These are phyloP conservation scores for Peronosclerospora sorghi DNA, from an alignment of 352 stramenopile genomes.

Conservation along the genomic window DNA sequence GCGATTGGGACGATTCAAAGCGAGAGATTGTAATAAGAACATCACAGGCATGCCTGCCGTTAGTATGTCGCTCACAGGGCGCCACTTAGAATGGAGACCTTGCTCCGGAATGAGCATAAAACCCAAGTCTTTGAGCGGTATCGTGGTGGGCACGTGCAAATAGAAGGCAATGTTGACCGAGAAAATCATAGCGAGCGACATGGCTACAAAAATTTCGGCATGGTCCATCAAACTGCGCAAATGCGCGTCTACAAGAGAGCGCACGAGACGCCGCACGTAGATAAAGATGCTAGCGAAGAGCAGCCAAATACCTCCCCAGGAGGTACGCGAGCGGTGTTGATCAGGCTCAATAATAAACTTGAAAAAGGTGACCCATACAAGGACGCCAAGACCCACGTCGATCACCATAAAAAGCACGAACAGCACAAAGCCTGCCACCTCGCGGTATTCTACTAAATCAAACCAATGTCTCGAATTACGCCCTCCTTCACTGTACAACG, in stretches of 20 bases:
- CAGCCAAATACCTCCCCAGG: slow-evolving; percentile 42
- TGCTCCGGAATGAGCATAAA: slow-evolving; percentile 70
- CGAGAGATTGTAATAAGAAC: slow-evolving; percentile 42
- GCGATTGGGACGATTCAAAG: slow-evolving; percentile 40
- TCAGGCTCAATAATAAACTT: slow-evolving; percentile 51
- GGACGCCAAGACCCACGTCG: slow-evolving; percentile 34
- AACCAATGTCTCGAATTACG: slow-evolving; percentile 17
- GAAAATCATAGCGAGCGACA: slow-evolving; percentile 56
- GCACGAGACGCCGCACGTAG: slow-evolving; percentile 35
- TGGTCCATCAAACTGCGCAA: slow-evolving; percentile 39
- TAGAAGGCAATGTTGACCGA: slow-evolving; percentile 66
- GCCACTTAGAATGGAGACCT: slow-evolving; percentile 39
- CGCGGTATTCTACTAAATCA: slow-evolving; percentile 26
- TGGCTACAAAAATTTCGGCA: slow-evolving; percentile 55
- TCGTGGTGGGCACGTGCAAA: slow-evolving; percentile 44
- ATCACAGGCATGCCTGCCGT: slow-evolving; percentile 46
- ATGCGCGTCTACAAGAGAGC: slow-evolving; percentile 26
- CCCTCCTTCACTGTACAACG: slow-evolving; percentile 8
- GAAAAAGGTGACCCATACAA: slow-evolving; percentile 53
- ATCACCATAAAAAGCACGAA: slow-evolving; percentile 32
- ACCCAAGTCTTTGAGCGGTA: slow-evolving; percentile 52
- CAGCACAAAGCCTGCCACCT: slow-evolving; percentile 32
- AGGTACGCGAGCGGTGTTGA: slow-evolving; percentile 28
- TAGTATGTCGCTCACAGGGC: slow-evolving; percentile 54
- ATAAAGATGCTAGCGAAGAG: slow-evolving; percentile 35